Percentiles rank a stretch among this genome's conserved stretches.
Evolutionary conservation across 192 early-diverging fungal genomes (phyloP).

Genomic region (Jimgerdemannia flammicorona): DNA sequence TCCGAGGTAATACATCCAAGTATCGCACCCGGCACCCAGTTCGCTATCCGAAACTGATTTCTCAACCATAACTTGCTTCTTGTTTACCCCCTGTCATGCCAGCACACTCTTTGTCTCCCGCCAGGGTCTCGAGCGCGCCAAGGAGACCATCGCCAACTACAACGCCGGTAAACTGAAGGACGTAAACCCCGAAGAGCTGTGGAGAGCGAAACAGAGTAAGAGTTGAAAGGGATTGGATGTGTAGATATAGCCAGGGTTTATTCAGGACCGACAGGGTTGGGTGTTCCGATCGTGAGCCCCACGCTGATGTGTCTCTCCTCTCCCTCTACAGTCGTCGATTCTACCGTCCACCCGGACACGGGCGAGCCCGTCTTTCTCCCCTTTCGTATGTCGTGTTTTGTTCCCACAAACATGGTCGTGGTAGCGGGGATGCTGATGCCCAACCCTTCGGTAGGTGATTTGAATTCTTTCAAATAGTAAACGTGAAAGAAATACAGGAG

Average conservation of each 20-base stretch:
- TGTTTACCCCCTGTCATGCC: no score
- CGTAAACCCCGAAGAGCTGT: constrained; percentile 49
- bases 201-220: constrained; percentile 73
- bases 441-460: constrained; percentile 68
- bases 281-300: no score
- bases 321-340: constrained; percentile 53
- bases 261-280: no score
- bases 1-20: constrained; percentile 45
- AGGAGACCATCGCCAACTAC: constrained; percentile 57
- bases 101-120: neutral
- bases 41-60: no score
- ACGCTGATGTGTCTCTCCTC: no score
- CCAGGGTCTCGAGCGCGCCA: constrained; percentile 53
- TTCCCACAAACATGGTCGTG: constrained; percentile 78
- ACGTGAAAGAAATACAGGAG: no score
- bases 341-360: constrained; percentile 79
- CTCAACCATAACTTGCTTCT: no score
- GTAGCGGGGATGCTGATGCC: constrained; percentile 83
- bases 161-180: constrained; percentile 40
- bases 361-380: constrained; percentile 74
- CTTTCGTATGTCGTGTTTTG: constrained; percentile 82
- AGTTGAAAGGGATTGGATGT: no score
- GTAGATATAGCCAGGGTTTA: no score
- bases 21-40: no score
- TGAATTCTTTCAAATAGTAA: no score